Conservation (phyloP, 1,139 yeast genomes). For the Meyerozyma smithsonii region DNA sequence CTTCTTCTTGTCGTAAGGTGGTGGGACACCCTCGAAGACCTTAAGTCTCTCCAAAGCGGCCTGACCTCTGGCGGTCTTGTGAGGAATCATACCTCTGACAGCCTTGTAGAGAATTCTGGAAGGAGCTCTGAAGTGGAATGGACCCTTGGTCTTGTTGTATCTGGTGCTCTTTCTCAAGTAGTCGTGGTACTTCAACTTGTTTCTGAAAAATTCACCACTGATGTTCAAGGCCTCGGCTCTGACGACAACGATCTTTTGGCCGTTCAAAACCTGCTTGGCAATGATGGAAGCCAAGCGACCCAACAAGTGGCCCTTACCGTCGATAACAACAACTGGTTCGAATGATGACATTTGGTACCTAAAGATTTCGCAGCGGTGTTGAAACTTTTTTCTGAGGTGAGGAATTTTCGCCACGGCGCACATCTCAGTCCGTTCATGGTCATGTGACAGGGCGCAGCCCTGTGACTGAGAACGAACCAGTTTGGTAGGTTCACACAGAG, state of each 20-base stretch:
- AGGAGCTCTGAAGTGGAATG: conserved; percentile 99
- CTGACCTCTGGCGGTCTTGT: conserved; percentile 99
- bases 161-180: conserved; percentile 99
- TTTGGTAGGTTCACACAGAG: too few relatives aligned
- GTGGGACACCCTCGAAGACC: conserved; percentile 99
- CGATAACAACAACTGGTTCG: conserved; percentile 96
- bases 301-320: conserved; percentile 98
- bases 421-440: background rate
- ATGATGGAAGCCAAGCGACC: conserved; percentile 99
- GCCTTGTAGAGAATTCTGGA: conserved; percentile 99
- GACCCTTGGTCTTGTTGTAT: conserved; percentile 98
- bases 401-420: conserved; percentile 4
- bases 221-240: conserved; percentile 98
- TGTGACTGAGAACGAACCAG: too few relatives aligned
- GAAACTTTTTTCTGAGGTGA: conserved; percentile 2
- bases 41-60: conserved; percentile 99
- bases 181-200: conserved; percentile 99
- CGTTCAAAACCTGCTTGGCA: conserved; percentile 97
- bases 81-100: conserved; percentile 98
- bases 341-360: conserved; percentile 68
- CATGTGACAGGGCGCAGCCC: conserved; percentile 2
- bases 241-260: conserved; percentile 96
- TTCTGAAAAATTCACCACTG: conserved; percentile 99
- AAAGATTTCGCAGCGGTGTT: conserved; percentile 1
- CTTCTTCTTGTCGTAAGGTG: conserved; percentile 99